Base-by-base conservation (phyloP, 768 basidiomycete species). In the Piloderma croceum region DNA sequence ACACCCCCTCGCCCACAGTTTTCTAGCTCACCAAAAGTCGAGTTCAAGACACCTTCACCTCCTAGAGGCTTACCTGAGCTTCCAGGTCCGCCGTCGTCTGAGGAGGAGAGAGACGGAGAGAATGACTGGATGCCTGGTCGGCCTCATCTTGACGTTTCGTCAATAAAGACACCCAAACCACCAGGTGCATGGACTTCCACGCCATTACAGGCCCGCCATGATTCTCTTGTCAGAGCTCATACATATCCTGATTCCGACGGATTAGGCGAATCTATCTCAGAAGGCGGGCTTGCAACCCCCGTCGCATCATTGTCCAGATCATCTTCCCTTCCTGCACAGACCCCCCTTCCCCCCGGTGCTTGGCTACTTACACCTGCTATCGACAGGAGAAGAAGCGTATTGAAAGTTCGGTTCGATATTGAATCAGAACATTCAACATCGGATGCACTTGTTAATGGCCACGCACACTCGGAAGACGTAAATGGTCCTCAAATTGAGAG, bases 341-440 rank as follows among this genome's bases (percentile, higher is more conserved):
- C 81, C 1, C 83, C 83, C 31, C 76, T 69, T n/a, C 74, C 73
- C 3, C 83, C 84, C 15, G 84, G 84, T 27, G 81, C 70, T 29
- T 86, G 82, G 80, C 46, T 71, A 34, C 58, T 63, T 3, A 83
- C 84, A 11, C 81, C 83, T 3, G 69, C 67, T 3, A 39, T 61
- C 15, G 65, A 57, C 38, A 57, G 50, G 45, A 60, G 71, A 49
- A 84, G 77, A 56, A 78, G 76, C 44, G 63, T 79, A 19, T 57
- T 80, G 45, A 83, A 83, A 56, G 86, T 90, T 39, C 78, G 86
- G 31, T 89, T 89, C 49, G 77, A 87, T 47, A 65, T 70, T 20
- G 59, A 60, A 48, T 29, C 51, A 10, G 61, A 56, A 57, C 31
- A 32, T 17, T 35, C 27, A 23, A 44, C 43, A 12, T 38, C 32